Evolutionary conservation across 345 rosid genomes (phyloP), one percentile per base, ranked within the genome.

Genomic region (Rhizophora mangle): DNA sequence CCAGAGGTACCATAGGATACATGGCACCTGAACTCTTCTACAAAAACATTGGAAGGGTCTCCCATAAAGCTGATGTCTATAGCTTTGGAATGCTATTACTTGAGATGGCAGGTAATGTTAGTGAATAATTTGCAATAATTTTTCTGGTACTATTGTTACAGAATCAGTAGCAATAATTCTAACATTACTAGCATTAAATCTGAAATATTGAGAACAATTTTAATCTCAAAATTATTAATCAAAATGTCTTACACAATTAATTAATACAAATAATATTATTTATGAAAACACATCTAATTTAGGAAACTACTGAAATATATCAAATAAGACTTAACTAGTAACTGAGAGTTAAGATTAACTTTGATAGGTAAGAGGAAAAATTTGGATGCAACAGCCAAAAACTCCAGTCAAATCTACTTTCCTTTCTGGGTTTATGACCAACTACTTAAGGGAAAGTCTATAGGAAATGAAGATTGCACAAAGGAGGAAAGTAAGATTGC

Each of bases 11-110:
- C 0, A 55, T 67, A 16, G 62, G 69, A 6, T 65, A 65, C 6
- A 65, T 65, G 26, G 68, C 68, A 6, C 68, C 68, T 4, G 68
- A 65, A 6, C 24, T 24, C 24, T 24, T 65, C 30, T 65, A 52
- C 43, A 53, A 21, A 53, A 65, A 6, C 6, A 53, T 65, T n/a
- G 69, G 60, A 7, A 43, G 43, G 0, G 69, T 65, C 7, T 65
- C 69, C 0, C 6, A 53, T 2, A 65, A 65, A 65, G 69, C 60
- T 0, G 60, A 65, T 53, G 49, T 65, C 0, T 65, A 65, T 8
- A 53, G 69, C 3, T 67, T 36, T 3, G 70, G 52, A 24, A 67
- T 67, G 70, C 9, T 34, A 4, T 26, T 67, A 2, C 16, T 67
- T 24, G 20, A 67, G 27, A 67, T 56, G 36, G 27, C 37, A 34